Base-by-base conservation (phyloP, 2,329 filamentous ascomycete species). In the Metarhizium brunneum region DNA sequence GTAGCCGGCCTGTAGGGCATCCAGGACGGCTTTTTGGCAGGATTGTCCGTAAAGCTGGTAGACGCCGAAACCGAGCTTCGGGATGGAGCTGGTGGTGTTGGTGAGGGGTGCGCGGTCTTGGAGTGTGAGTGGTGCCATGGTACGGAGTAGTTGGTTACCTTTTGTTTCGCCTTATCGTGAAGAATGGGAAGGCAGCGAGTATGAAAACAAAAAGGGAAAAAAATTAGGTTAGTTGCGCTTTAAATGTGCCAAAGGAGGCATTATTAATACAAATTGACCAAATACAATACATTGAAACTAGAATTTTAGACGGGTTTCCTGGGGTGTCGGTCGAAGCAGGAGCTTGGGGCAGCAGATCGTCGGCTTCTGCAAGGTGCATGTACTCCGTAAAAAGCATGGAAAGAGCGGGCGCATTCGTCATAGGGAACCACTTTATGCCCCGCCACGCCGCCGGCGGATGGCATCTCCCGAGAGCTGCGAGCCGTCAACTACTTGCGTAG, bases 31-130 rank as follows among this genome's bases (percentile, higher is more conserved):
- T 38, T 76, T 66, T 10, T 77, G 73, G 67, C 84, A 87, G 58
- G 75, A 73, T 47, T 77, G 65, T 42, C 73, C 66, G 2, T 75
- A 75, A 6, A 84, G 82, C 57, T 78, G 79, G 70, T 87, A 90
- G 57, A 89, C 85, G 52, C 87, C 87, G 63, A 90, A 88, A 13
- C 86, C 87, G 10, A 90, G 76, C 32, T 76, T 77, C 29, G 87
- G 87, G 18, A 90, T 85, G 14, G 56, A 56, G 10, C 25, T 25
- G 25, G 25, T 45, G 45, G 53, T 52, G 16, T 63, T 61, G 32
- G 59, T 56, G 16, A 72, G 60, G 6, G 58, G 29, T 25, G 68
- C 47, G 4, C 55, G 51, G 20, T 59, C 56, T 2, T 59, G n/a
- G 43, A 60, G 50, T 10, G 53, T 60, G n/a, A 62, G 54, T 4